Percentiles rank a stretch among this genome's conserved stretches.
These are phyloP conservation scores for Sanghuangporus weigelae DNA, from an alignment of 1,284 basidiomycete genomes.

Conservation along the genomic window DNA sequence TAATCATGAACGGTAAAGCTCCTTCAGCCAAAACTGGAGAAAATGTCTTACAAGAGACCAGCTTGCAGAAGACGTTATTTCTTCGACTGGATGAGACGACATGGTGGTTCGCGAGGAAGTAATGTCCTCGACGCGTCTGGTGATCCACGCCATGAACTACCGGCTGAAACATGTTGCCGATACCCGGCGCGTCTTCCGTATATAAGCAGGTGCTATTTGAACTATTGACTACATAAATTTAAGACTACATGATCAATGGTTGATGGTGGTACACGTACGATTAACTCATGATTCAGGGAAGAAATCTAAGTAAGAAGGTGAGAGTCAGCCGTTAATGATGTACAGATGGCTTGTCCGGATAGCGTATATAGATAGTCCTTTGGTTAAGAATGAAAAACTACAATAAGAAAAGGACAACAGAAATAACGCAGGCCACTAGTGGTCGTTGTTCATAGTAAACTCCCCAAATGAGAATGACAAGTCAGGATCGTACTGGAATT, in stretches of 20 bases:
- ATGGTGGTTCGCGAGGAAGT: conserved; percentile 29
- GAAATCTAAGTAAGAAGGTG: background rate
- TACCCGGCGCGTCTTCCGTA: background rate
- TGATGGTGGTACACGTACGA: background rate
- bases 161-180: background rate
- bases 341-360: background rate
- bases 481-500: conserved; percentile 70
- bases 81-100: conserved; percentile 60
- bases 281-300: background rate
- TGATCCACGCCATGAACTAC: background rate
- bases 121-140: background rate
- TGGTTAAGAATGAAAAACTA: background rate
- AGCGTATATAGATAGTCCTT: background rate
- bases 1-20: conserved; percentile 28
- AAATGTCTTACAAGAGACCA: conserved; percentile 68
- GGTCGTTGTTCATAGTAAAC: conserved; percentile 1
- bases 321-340: background rate
- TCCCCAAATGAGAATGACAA: conserved; percentile 57
- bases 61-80: conserved; percentile 73
- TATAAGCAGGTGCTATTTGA: background rate
- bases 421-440: conserved; percentile 1
- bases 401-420: background rate
- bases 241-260: background rate
- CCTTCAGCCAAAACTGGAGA: background rate
- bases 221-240: background rate